Evolutionary conservation across 1,284 basidiomycete genomes (phyloP).

Genomic region (Vanrija sp.): DNA sequence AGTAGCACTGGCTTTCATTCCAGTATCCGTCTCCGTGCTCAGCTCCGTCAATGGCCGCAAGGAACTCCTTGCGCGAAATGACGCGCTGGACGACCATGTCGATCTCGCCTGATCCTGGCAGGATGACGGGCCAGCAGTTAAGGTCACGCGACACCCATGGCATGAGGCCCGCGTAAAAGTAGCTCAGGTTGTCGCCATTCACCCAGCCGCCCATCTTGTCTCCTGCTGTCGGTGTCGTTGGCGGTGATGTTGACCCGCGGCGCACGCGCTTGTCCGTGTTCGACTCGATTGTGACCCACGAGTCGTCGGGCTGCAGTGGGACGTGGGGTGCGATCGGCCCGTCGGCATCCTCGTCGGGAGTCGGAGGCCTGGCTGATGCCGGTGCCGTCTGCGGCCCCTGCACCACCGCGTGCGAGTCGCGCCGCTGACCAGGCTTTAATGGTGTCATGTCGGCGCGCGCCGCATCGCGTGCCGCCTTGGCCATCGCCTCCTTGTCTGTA

Average conservation of each 20-base stretch:
- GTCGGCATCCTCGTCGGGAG: conserved; percentile 6
- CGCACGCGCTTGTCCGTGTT: conserved; percentile 1
- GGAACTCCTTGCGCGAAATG: conserved; percentile 59
- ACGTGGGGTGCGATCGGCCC: conserved; percentile 24
- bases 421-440: background rate
- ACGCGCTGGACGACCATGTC: conserved; percentile 69
- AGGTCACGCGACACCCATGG: conserved; percentile 61
- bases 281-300: conserved; percentile 42
- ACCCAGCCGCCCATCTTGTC: conserved; percentile 51
- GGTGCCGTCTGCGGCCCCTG: conserved; percentile 5
- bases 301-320: conserved; percentile 35
- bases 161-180: conserved; percentile 58
- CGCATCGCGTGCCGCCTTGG: conserved; percentile 35
- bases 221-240: background rate
- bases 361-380: background rate
- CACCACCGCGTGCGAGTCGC: conserved; percentile 11
- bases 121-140: conserved; percentile 80
- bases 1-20: conserved; percentile 65
- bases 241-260: background rate
- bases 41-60: conserved; percentile 64
- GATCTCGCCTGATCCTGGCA: conserved; percentile 72
- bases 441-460: conserved; percentile 9
- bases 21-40: conserved; percentile 66
- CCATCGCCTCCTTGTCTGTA: conserved; percentile 69
- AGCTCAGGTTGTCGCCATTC: conserved; percentile 69